Evolutionary conservation across 495 filamentous ascomycete species (phyloP).

Genomic region (Penicillium coprophilum): DNA sequence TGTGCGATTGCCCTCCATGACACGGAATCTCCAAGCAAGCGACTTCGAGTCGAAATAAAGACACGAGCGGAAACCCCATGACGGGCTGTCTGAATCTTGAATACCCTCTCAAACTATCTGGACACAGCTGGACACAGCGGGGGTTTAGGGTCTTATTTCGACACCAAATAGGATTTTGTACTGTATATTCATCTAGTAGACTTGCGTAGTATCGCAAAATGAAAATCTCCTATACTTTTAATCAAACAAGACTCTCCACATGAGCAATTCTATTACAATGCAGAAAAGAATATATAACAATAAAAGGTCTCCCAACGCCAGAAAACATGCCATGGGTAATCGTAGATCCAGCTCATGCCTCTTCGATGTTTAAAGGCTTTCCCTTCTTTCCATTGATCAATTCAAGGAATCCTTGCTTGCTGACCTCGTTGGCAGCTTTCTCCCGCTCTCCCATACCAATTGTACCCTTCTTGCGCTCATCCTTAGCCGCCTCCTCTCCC

Average conservation of each 20-base stretch:
- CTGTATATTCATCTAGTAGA: constrained; percentile 23
- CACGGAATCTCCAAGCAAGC: constrained; percentile 91
- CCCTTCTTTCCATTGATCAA: constrained; percentile 67
- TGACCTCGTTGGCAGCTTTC: constrained; percentile 90
- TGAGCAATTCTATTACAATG: constrained; percentile 22
- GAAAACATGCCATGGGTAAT: constrained; percentile 38
- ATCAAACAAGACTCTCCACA: constrained; percentile 26
- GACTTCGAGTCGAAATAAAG: constrained; percentile 65
- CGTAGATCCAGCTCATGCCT: constrained; percentile 39
- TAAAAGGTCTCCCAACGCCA: constrained; percentile 37
- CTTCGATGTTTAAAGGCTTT: constrained; percentile 48
- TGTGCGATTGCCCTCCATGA: constrained; percentile 87
- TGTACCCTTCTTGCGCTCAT: constrained; percentile 67
- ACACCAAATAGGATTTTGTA: constrained; percentile 26
- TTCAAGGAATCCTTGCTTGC: constrained; percentile 92
- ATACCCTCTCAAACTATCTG: constrained; percentile 1
- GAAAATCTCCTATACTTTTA: constrained; percentile 32
- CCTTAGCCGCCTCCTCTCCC: constrained; percentile 69
- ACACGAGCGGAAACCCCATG: neutral
- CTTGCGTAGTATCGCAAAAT: constrained; percentile 24
- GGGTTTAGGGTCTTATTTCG: constrained; percentile 16
- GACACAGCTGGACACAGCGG: neutral
- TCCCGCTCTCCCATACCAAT: constrained; percentile 70
- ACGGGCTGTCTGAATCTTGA: constrained; percentile 1
- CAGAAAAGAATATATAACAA: constrained; percentile 20